Evolutionary conservation across 2,329 filamentous ascomycete species (phyloP), one percentile per base, ranked within the genome.

Genomic region (Phaeosphaeria sp.): DNA sequence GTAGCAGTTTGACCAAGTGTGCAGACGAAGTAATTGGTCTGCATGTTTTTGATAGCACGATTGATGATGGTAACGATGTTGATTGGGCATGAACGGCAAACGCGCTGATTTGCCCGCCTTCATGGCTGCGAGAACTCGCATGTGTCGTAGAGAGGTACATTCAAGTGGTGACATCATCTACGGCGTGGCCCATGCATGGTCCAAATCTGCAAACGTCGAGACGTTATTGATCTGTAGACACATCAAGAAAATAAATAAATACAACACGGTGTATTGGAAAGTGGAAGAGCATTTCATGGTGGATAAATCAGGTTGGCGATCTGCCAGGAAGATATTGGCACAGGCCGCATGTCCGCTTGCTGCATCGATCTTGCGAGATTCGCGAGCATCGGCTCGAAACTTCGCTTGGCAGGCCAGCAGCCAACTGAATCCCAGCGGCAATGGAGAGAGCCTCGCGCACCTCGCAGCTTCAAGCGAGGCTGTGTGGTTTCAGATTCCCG

Each of bases 11-110:
- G 80, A 1, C 84, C 86, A 2, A 89, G 78, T 0, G 86, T 88
- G 69, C 86, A 89, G 3, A 82, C 82, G 66, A 89, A 89, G 71
- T 88, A 87, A 56, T 83, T 87, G 49, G 65, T 63, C 21, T 68
- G 63, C 72, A 74, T 74, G 17, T 46, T 21, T 27, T 27, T 13
- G 50, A n/a, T 40, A 21, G 22, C n/a, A 21, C 15, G 21, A 40
- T 21, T 46, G 40, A 48, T 3, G 30, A 13, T 3, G 21, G 3
- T 17, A 48, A 36, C 11, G 25, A 21, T 21, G 36, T 27, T 15
- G 11, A 8, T n/a, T 2, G 22, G 17, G 18, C 9, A n/a, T n/a
- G 25, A n/a, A 18, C 20, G 22, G 20, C 15, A 2, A 21, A 22
- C 17, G 24, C 18, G 24, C 24, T 30, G 39, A 44, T 33, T 43